These are phyloP conservation scores for Arthrobotrys sinensis DNA, from an alignment of 2,329 filamentous ascomycete species.

Conservation along the genomic window DNA sequence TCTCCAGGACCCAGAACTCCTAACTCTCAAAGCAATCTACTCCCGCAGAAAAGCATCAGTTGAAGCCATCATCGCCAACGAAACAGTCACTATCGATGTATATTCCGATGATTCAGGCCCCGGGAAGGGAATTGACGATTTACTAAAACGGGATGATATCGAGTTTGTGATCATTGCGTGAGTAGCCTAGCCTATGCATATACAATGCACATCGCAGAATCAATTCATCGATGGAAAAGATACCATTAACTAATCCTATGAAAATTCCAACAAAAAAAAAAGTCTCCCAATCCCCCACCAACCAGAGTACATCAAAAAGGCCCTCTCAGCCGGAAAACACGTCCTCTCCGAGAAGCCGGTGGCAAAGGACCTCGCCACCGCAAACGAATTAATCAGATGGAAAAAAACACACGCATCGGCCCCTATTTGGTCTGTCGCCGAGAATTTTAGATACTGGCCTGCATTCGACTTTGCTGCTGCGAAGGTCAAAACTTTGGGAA, in stretches of 20 bases:
- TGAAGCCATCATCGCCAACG: constrained; percentile 67
- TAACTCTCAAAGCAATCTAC: constrained; percentile 76
- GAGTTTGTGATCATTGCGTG: constrained; percentile 73
- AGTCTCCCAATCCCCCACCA: constrained; percentile 76
- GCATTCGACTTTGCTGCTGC: constrained; percentile 72
- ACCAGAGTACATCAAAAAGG: constrained; percentile 74
- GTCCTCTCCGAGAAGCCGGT: constrained; percentile 80
- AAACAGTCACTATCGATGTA: constrained; percentile 68
- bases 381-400: constrained; percentile 71
- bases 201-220: background rate
- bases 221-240: too few species aligned
- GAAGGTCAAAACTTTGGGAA: constrained; percentile 72
- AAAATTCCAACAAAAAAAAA: constrained; percentile 29
- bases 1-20: constrained; percentile 70
- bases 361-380: constrained; percentile 73
- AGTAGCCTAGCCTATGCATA: constrained; percentile 48
- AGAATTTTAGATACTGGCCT: constrained; percentile 79
- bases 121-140: constrained; percentile 70
- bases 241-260: background rate
- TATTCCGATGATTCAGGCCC: constrained; percentile 74
- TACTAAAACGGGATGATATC: constrained; percentile 73
- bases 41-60: constrained; percentile 76
- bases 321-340: constrained; percentile 77
- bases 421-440: constrained; percentile 75
- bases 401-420: constrained; percentile 67